A percentile compares a stretch with the other conserved stretches of the same genome.
Evolutionary conservation across 2,329 filamentous ascomycete genomes (phyloP).

Genomic region (Pseudonectria foliicola): DNA sequence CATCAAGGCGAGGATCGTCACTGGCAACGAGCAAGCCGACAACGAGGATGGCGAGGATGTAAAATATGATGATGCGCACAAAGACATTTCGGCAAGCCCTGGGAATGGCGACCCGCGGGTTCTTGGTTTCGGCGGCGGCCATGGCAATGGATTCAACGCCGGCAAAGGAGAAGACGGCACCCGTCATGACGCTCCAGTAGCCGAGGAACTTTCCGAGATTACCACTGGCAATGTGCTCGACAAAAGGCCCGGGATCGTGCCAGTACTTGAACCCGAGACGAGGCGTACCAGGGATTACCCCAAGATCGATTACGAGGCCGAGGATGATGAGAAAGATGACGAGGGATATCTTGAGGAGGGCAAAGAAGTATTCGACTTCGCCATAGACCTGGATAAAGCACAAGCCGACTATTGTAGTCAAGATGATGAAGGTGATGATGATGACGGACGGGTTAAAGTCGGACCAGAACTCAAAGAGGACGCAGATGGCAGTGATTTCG

Average conservation of each 20-base stretch:
- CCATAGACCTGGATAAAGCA: slow-evolving; percentile 53
- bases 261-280: slow-evolving; percentile 63
- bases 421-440: slow-evolving; percentile 41
- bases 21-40: slow-evolving; percentile 61
- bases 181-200: slow-evolving; percentile 54
- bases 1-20: slow-evolving; percentile 45
- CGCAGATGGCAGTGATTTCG: slow-evolving; percentile 56
- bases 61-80: slow-evolving; percentile 50
- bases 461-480: slow-evolving; percentile 58
- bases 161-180: slow-evolving; percentile 62
- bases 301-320: slow-evolving; percentile 55
- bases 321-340: slow-evolving; percentile 57
- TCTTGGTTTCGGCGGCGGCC: slow-evolving; percentile 51
- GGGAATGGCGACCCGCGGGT: slow-evolving; percentile 46
- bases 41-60: slow-evolving; percentile 62
- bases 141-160: slow-evolving; percentile 59
- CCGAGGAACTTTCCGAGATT: slow-evolving; percentile 60
- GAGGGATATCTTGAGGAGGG: slow-evolving; percentile 50
- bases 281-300: slow-evolving; percentile 50
- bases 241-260: slow-evolving; percentile 60
- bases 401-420: slow-evolving; percentile 51
- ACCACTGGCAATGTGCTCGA: slow-evolving; percentile 53
- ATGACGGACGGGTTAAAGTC: slow-evolving; percentile 41
- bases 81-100: slow-evolving; percentile 50
- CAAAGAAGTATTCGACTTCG: slow-evolving; percentile 49